Evolutionary conservation across 768 basidiomycete species (phyloP), one percentile per base, ranked within the genome.

Genomic region (Phlegmacium glaucopus): DNA sequence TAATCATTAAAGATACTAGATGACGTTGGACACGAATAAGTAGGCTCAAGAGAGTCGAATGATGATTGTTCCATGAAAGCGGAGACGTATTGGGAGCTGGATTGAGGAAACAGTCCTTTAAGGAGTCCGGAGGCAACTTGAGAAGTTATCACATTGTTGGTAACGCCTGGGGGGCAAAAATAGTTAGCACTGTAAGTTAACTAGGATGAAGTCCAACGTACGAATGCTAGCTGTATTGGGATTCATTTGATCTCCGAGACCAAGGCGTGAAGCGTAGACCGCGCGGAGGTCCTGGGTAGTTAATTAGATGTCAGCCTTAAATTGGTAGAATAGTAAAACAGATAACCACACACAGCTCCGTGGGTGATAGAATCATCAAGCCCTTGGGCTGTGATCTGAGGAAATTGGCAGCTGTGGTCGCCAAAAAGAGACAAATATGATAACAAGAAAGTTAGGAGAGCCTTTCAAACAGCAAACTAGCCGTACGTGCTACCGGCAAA

Each of bases 61-160:
- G 57, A 56, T 3, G 65, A 57, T 0, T 71, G 62, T 53, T 77
- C 72, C 29, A 78, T 65, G 13, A 69, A 43, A 2, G 68, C 73
- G 7, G 68, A 57, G 10, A 63, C 50, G 4, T 50, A 47, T 22
- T 53, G 48, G 25, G 63, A 55, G 7, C 54, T 42, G 32, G 70
- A 67, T 11, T 42, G 50, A 4, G 77, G 76, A 58, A 77, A 78
- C 9, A 79, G 60, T 2, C 76, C 76, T 39, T 61, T 62, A 16
- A 75, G 52, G 12, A 77, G 65, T 1, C 72, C 74, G 13, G 72
- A 72, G 13, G 76, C 75, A 1, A 77, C 74, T 63, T 79, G 75
- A 0, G 76, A 78, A 9, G 77, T 78, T 25, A 79, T 76, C 13
- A 67, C 69, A 42, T 79, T 79, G 61, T 76, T 76, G 2, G 77